phyloP scores from a whole-genome alignment of 306 rosid species.

The Quercus agrifolia region DNA sequence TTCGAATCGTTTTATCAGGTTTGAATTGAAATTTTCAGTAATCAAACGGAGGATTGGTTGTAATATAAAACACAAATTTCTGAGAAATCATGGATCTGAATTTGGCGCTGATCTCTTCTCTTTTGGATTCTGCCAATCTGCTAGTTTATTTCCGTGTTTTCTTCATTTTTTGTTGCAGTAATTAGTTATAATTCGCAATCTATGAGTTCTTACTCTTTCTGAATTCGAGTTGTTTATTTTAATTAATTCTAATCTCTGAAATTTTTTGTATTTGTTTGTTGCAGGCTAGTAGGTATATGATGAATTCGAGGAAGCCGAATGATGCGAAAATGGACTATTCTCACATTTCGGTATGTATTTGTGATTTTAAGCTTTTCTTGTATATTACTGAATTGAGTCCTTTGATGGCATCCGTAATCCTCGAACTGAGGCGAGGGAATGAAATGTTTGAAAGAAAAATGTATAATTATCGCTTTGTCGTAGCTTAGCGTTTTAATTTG shows the following conservation, averaged over 20 bases:
- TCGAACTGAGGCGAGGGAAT: not conserved
- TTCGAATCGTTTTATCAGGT: not conserved
- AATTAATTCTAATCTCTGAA: not conserved
- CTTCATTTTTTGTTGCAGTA: too few relatives aligned
- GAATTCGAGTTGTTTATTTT: not conserved
- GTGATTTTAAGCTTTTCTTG: not conserved
- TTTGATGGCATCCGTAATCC: not conserved
- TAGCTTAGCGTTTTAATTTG: constrained; percentile 7
- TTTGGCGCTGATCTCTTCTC: not conserved
- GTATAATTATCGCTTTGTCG: not conserved
- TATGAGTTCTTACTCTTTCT: too few relatives aligned
- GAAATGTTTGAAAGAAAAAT: not conserved
- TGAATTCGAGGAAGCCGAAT: constrained; percentile 59
- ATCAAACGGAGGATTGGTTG: not conserved
- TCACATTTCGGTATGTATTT: constrained; percentile 59
- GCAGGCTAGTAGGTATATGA: constrained; percentile 80
- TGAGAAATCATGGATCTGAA: not conserved
- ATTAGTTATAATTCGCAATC: not conserved
- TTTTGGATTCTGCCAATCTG: not conserved
- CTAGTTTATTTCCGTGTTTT: too few relatives aligned
- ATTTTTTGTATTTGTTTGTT: not conserved
- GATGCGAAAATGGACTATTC: constrained; percentile 89
- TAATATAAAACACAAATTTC: not conserved
- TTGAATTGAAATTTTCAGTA: not conserved
- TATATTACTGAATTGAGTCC: not conserved